Conservation (phyloP, 116 monocot genomes). For the Trichopus zeylanicus region DNA sequence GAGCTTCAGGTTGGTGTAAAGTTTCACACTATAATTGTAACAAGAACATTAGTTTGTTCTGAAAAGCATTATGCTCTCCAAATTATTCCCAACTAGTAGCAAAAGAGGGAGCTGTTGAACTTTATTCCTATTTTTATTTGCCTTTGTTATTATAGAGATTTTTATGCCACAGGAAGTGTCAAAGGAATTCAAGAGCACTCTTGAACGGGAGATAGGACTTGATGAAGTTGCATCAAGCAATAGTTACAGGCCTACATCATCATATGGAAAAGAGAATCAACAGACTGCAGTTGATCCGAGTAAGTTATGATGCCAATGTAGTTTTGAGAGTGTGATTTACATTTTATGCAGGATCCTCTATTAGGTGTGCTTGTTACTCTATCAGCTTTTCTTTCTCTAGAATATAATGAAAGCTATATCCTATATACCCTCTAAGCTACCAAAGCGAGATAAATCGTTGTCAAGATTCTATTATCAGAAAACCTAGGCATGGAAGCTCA, state of each 20-base stretch:
- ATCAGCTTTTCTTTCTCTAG: background rate
- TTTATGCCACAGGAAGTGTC: slow-evolving; percentile 68
- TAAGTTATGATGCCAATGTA: slow-evolving; percentile 16
- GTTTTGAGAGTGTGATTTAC: background rate
- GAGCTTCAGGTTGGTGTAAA: slow-evolving; percentile 76
- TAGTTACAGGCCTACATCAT: slow-evolving; percentile 20
- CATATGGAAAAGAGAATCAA: slow-evolving; percentile 25
- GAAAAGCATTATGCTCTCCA: no score
- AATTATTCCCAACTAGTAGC: background rate
- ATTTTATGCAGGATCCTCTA: background rate
- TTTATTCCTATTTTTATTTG: background rate
- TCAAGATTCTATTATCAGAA: no score
- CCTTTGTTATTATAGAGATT: background rate
- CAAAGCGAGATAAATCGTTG: no score
- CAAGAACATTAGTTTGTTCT: background rate
- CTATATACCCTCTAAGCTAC: no score
- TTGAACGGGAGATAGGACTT: slow-evolving; percentile 90
- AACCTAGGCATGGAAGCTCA: no score
- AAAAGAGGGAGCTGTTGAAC: background rate
- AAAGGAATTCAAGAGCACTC: slow-evolving; percentile 91
- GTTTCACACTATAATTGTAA: background rate
- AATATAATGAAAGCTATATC: no score
- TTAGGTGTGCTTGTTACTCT: no score
- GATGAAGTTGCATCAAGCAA: slow-evolving; percentile 62
- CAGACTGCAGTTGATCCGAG: slow-evolving; percentile 47